Conservation (phyloP, 1,139 yeast genomes). For the Spathaspora sp. region DNA sequence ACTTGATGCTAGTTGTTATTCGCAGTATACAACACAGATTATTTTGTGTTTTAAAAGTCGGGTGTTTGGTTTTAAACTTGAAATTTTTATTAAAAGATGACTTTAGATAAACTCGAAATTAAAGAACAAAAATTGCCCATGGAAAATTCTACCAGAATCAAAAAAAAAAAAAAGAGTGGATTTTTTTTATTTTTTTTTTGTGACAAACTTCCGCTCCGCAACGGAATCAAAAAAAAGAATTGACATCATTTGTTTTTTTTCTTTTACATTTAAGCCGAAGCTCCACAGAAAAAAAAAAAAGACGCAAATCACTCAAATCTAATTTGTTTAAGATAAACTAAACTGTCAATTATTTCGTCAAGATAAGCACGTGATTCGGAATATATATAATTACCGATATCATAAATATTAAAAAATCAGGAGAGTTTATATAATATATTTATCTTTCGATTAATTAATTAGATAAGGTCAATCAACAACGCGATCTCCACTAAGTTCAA, state of each 20-base stretch:
- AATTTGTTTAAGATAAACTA: conserved; percentile 8
- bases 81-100: neutral
- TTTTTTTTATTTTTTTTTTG: no score
- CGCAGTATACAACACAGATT: neutral
- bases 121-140: neutral
- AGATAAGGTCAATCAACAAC: no score
- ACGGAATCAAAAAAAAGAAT: neutral
- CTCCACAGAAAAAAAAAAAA: neutral
- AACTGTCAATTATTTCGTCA: no score
- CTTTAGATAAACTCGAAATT: neutral
- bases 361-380: neutral
- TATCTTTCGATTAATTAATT: no score
- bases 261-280: neutral
- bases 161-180: neutral
- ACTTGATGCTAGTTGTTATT: neutral
- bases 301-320: neutral
- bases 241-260: no score
- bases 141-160: neutral
- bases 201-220: conserved; percentile 1
- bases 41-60: no score
- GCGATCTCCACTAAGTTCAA: no score
- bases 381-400: no score
- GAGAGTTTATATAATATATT: no score
- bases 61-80: neutral
- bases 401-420: no score